Evolutionary conservation across 768 basidiomycete species (phyloP).

Genomic region (Cyclocybe aegerita): DNA sequence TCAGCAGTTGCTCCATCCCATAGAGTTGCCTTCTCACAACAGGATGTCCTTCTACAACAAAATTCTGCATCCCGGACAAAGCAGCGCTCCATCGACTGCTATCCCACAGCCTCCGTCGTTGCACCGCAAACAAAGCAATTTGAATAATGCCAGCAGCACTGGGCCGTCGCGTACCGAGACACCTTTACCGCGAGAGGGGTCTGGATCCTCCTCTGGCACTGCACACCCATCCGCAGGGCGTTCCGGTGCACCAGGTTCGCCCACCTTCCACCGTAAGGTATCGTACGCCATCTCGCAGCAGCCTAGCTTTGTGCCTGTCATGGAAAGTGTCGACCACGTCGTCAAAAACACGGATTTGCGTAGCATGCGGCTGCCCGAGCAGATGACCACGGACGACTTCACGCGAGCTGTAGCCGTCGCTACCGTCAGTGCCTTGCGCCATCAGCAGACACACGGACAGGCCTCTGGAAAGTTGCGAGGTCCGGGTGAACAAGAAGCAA

Average conservation of each 20-base stretch:
- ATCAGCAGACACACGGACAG: constrained; percentile 62
- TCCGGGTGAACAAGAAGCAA: constrained; percentile 44
- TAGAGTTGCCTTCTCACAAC: constrained; percentile 55
- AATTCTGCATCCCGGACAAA: constrained; percentile 36
- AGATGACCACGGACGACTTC: constrained; percentile 83
- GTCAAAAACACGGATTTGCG: constrained; percentile 60
- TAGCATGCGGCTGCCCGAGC: constrained; percentile 56
- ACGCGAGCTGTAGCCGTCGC: constrained; percentile 93
- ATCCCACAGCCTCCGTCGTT: constrained; percentile 29
- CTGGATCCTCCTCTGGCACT: constrained; percentile 2
- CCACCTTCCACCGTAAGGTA: constrained; percentile 46
- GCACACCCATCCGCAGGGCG: constrained; percentile 13
- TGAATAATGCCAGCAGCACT: constrained; percentile 26
- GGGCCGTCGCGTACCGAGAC: constrained; percentile 39
- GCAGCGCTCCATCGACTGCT: constrained; percentile 9
- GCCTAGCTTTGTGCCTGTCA: constrained; percentile 55
- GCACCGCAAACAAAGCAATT: constrained; percentile 47
- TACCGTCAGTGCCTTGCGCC: constrained; percentile 86
- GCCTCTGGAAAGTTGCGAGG: constrained; percentile 48
- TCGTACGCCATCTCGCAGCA: constrained; percentile 49
- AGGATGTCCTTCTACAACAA: constrained; percentile 70
- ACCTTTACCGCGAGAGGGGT: constrained; percentile 33
- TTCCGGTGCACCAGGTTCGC: constrained; percentile 34
- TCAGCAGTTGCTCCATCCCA: constrained; percentile 70
- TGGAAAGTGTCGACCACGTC: constrained; percentile 78